These are phyloP conservation scores for Metschnikowia drakensbergensis DNA, from an alignment of 805 yeast species.

Conservation along the genomic window DNA sequence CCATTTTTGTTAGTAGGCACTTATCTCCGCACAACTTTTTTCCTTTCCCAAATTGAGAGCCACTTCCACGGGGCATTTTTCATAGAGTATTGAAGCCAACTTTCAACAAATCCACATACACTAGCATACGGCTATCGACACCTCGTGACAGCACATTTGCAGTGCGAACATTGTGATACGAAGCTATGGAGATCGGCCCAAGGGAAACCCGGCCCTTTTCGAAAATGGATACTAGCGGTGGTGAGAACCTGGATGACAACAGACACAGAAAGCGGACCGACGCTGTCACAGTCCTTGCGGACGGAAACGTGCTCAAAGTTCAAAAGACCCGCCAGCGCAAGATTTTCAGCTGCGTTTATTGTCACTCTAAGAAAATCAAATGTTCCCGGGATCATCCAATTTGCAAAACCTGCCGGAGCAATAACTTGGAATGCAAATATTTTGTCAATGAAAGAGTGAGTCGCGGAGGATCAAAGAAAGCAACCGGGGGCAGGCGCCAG, in stretches of 20 bases:
- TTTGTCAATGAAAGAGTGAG: conserved; percentile 56
- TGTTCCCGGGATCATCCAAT: conserved; percentile 58
- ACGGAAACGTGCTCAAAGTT: conserved; percentile 55
- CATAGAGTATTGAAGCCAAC: too few relatives aligned
- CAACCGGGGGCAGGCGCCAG: background rate
- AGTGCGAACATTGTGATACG: background rate
- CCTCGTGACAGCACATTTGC: background rate
- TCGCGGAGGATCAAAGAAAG: conserved; percentile 31
- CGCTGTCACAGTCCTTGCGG: conserved; percentile 34
- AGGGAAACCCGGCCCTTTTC: background rate
- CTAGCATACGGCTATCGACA: background rate
- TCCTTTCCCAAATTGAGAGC: background rate
- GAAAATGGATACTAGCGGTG: background rate
- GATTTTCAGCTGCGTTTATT: conserved; percentile 53
- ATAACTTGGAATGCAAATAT: conserved; percentile 48
- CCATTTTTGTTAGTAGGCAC: background rate
- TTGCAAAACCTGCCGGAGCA: conserved; percentile 51
- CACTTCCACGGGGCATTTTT: background rate
- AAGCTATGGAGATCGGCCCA: background rate
- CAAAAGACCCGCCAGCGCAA: conserved; percentile 60
- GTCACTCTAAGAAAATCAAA: conserved; percentile 59
- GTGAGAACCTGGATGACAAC: background rate
- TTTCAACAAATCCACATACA: background rate
- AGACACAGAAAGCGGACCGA: conserved; percentile 1
- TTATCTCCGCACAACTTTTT: conserved; percentile 2